phyloP scores from a whole-genome alignment of 768 basidiomycete genomes.

The Cytidiella melzeri region DNA sequence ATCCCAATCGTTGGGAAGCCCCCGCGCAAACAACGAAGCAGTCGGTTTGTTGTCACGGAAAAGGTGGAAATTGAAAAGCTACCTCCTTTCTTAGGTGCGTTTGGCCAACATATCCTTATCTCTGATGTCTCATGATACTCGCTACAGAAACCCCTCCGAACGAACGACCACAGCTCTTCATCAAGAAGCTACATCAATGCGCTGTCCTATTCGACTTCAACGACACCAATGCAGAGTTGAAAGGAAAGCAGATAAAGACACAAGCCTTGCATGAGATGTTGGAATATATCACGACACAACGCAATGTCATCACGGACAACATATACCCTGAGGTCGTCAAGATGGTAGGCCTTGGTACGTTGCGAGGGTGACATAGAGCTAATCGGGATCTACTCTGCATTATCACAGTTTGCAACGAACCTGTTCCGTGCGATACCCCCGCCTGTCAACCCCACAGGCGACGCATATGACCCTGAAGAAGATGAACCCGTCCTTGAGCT shows the following conservation, averaged over 20 bases:
- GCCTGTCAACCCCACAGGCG: slow-evolving; percentile 95
- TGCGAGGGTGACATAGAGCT: slow-evolving; percentile 1
- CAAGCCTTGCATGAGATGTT: slow-evolving; percentile 98
- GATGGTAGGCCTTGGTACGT: slow-evolving; percentile 61
- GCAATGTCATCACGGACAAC: slow-evolving; percentile 92
- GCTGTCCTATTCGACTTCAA: slow-evolving; percentile 98
- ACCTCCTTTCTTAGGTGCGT: slow-evolving; percentile 81
- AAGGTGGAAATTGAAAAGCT: slow-evolving; percentile 94
- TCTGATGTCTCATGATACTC: neutral
- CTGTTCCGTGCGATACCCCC: slow-evolving; percentile 99
- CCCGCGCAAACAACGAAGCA: slow-evolving; percentile 95
- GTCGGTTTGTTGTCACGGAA: slow-evolving; percentile 93
- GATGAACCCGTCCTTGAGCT: slow-evolving; percentile 98
- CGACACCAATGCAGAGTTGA: slow-evolving; percentile 91
- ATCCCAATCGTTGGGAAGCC: slow-evolving; percentile 96
- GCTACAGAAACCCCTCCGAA: slow-evolving; percentile 73
- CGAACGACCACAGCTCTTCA: slow-evolving; percentile 87
- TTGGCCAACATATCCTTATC: slow-evolving; percentile 3
- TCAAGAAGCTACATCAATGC: slow-evolving; percentile 94
- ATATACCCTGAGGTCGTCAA: slow-evolving; percentile 98
- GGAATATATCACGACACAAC: slow-evolving; percentile 96
- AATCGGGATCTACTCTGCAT: neutral
- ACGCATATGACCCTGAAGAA: slow-evolving; percentile 99
- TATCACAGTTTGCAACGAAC: slow-evolving; percentile 85
- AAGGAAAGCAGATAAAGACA: slow-evolving; percentile 98